Evolutionary conservation across 2,329 filamentous ascomycete genomes (phyloP).

Genomic region (Botrytis deweyae): DNA sequence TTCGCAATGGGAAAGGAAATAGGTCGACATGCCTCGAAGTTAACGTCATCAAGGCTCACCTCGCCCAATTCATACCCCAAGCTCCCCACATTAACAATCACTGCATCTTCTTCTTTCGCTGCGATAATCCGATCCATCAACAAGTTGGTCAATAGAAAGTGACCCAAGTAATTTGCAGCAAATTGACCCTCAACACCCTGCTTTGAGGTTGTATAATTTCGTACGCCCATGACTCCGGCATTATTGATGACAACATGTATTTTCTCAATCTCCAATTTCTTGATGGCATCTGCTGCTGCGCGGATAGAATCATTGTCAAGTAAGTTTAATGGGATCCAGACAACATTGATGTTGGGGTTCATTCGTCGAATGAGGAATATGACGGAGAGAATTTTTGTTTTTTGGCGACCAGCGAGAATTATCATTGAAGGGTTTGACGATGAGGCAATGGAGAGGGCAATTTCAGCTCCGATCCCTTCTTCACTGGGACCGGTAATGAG

Average conservation of each 20-base stretch:
- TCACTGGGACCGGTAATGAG: conserved; percentile 1
- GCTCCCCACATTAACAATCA: conserved; percentile 44
- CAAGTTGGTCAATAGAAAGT: conserved; percentile 38
- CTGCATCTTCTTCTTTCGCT: conserved; percentile 26
- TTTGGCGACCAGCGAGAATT: not conserved
- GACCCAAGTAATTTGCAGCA: conserved; percentile 35
- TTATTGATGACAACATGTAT: conserved; percentile 47
- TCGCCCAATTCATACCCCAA: conserved; percentile 42
- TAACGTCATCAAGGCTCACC: conserved; percentile 42
- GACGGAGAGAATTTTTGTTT: not conserved
- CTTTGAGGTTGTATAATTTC: conserved; percentile 33
- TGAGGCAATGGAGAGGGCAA: conserved; percentile 7
- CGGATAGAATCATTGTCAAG: not conserved
- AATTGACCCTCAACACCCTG: conserved; percentile 44
- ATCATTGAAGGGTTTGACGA: conserved; percentile 9
- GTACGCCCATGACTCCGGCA: conserved; percentile 44
- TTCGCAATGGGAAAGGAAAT: not conserved
- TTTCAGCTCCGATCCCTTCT: not conserved
- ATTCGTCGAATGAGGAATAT: not conserved
- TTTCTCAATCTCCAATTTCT: conserved; percentile 33
- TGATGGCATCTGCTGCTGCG: not conserved
- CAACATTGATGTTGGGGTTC: not conserved
- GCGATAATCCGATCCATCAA: conserved; percentile 31
- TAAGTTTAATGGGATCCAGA: not conserved
- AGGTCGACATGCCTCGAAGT: conserved; percentile 34